Conservation (phyloP, 805 yeast genomes). For the Lachancea cidri region DNA sequence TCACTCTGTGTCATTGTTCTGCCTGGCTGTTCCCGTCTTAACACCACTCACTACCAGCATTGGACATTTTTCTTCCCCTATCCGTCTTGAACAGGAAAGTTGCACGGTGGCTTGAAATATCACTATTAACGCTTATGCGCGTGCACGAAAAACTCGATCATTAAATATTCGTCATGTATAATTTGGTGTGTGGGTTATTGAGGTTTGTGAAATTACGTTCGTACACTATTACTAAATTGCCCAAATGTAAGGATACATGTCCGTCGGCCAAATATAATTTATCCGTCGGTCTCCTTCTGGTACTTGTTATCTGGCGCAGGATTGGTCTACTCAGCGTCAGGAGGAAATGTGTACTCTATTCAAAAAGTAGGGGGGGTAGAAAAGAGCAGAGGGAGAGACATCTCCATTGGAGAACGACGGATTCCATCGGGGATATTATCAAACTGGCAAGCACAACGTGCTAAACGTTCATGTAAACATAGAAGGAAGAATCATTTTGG, state of each 20-base stretch:
- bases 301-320: not conserved
- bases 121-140: too few species aligned
- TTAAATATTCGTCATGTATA: too few species aligned
- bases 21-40: not conserved
- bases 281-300: not conserved
- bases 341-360: not conserved
- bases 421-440: not conserved
- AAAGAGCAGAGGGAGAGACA: not conserved
- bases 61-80: not conserved
- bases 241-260: too few species aligned
- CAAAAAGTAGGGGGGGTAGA: not conserved
- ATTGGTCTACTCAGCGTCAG: not conserved
- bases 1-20: slow-evolving; percentile 4
- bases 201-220: too few species aligned
- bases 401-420: not conserved
- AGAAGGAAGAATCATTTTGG: not conserved
- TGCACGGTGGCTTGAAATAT: not conserved
- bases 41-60: too few species aligned
- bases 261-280: not conserved
- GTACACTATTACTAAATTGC: too few species aligned
- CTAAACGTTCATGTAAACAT: not conserved
- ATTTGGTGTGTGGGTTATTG: too few species aligned
- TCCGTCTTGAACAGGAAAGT: not conserved
- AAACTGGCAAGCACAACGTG: not conserved
- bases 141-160: too few species aligned